Evolutionary conservation across 495 filamentous ascomycete genomes (phyloP), one percentile per base, ranked within the genome.

Genomic region (Aspergillus cavernicola): DNA sequence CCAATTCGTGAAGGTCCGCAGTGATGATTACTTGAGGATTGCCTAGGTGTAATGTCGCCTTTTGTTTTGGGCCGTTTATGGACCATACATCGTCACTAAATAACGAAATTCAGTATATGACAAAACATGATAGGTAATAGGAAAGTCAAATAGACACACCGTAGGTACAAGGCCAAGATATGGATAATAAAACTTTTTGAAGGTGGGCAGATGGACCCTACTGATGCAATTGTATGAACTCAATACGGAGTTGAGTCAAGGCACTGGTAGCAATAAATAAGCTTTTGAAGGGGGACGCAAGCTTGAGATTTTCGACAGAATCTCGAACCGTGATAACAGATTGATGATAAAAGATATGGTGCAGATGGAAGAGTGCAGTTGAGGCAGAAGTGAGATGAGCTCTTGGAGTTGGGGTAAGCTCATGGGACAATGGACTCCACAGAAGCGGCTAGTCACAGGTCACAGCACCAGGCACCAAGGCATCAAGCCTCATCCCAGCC

Each of bases 401-500:
- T 19, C 15, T 6, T 37, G 35, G 35, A 16, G 35, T 16, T 16
- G n/a, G 5, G 35, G 35, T n/a, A 33, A 33, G 24, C 24, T 28
- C 24, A 28, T 9, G 24, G n/a, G n/a, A n/a, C 9, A 28, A 9
- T 4, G 9, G 24, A 9, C 24, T 28, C n/a, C n/a, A n/a, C n/a
- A 28, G 24, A 28, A 28, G 24, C 24, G 24, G 24, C 24, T 28
- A 28, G 24, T 28, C 24, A 24, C 10, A 15, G 13, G 24, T 28
- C 24, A 24, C 10, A 15, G 13, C 10, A 18, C 46, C 22, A 39
- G 46, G 46, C 46, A 50, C n/a, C 23, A 50, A 50, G 52, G 36
- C 31, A 44, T 33, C n/a, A 8, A 40, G 15, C 45, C 55, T 67
- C 62, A 11, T 2, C 18, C 26, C 50, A 67, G 55, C 57, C 53